These are phyloP conservation scores for Aspergillus sp. DNA, from an alignment of 2,329 filamentous ascomycete genomes.

Conservation along the genomic window DNA sequence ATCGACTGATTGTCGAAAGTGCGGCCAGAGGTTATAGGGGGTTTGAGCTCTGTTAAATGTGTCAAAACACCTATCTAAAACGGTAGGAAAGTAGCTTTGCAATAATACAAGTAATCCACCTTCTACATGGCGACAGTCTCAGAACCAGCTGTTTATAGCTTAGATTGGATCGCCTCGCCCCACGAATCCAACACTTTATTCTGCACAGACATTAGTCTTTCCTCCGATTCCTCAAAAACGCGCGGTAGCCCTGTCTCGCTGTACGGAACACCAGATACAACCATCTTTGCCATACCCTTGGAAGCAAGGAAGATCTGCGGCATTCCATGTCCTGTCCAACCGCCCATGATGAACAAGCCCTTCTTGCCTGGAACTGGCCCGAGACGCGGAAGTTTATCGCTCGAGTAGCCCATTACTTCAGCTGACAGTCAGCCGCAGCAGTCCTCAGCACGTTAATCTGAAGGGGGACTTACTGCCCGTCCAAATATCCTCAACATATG, in stretches of 20 bases:
- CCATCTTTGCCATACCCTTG: constrained; percentile 12
- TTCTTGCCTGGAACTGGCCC: constrained; percentile 51
- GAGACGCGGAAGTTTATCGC: constrained; percentile 57
- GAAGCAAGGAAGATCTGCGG: constrained; percentile 38
- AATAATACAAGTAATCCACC: no score
- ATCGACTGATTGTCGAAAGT: no score
- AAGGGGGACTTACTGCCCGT: constrained; percentile 32
- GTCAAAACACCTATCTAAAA: no score
- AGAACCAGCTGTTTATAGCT: no score
- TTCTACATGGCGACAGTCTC: no score
- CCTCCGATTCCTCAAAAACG: constrained; percentile 5
- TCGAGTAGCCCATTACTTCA: constrained; percentile 60
- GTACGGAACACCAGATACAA: background rate
- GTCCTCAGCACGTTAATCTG: no score
- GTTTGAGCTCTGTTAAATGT: no score
- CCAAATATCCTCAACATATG: constrained; percentile 37
- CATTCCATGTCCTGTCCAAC: constrained; percentile 72
- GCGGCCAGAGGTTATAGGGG: no score
- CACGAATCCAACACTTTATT: constrained; percentile 11
- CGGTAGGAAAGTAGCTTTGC: no score
- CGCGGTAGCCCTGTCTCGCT: constrained; percentile 6
- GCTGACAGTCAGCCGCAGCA: no score
- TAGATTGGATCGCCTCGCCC: background rate
- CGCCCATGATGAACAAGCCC: constrained; percentile 61
- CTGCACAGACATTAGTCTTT: background rate